Conservation (phyloP, 352 stramenopile species). For the Phytopythium delawarense region DNA sequence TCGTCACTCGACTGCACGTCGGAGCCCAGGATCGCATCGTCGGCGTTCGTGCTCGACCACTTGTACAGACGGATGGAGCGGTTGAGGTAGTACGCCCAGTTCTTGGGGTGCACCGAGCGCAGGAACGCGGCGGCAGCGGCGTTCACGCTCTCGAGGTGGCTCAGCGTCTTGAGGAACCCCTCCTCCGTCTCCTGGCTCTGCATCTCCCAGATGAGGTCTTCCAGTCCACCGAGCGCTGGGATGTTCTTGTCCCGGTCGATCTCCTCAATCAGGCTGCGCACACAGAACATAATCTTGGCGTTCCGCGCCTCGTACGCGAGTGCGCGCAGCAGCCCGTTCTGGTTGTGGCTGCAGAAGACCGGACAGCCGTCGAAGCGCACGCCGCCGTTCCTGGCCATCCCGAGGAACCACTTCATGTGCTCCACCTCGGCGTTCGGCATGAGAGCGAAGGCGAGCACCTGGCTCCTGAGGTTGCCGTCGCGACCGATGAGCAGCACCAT, state of each 20-base stretch:
- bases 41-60: constrained; percentile 58
- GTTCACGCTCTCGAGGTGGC: constrained; percentile 52
- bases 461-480: constrained; percentile 67
- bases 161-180: constrained; percentile 42
- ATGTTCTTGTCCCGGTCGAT: constrained; percentile 80
- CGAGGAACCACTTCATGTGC: constrained; percentile 75
- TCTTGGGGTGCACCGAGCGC: constrained; percentile 49
- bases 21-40: constrained; percentile 52
- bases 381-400: constrained; percentile 42
- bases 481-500: constrained; percentile 56
- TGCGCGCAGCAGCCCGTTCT: constrained; percentile 54
- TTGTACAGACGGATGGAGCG: constrained; percentile 58
- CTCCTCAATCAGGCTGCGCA: constrained; percentile 57
- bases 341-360: constrained; percentile 55
- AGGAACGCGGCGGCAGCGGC: constrained; percentile 49
- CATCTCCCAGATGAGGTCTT: constrained; percentile 63
- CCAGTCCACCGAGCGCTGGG: constrained; percentile 45
- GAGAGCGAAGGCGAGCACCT: constrained; percentile 65
- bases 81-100: constrained; percentile 66
- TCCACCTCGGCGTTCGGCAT: constrained; percentile 60
- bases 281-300: constrained; percentile 70
- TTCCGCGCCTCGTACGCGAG: constrained; percentile 43
- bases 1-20: constrained; percentile 65
- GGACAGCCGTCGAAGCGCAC: constrained; percentile 44
- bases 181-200: constrained; percentile 55